Evolutionary conservation across 2,329 filamentous ascomycete species (phyloP), one percentile per base, ranked within the genome.

Genomic region (Trichoderma guizhouense): DNA sequence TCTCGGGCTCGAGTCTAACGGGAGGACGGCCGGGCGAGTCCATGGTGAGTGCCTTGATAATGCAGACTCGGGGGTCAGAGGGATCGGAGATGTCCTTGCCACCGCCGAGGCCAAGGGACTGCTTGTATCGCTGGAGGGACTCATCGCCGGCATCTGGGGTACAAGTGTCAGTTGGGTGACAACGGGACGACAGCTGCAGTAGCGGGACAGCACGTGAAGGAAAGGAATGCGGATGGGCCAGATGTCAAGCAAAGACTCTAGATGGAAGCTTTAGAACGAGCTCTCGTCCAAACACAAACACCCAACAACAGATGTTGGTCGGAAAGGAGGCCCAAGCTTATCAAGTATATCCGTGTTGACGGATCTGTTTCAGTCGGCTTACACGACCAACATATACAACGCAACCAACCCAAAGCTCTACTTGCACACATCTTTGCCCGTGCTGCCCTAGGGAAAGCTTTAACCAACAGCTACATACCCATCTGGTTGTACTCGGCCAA

Each of bases 91-190:
- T 88, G 77, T 91, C 88, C 63, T 87, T 89, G 79, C 92, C 92
- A 77, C 90, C 90, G 75, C 91, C 90, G 73, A 98, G 90, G 77
- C 96, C 96, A 73, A 99, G 92, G 14, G 95, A 98, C 79, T 95
- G 90, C 87, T 99, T 99, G 92, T 97, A 99, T 79, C 95, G 92
- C 84, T 97, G 93, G 78, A 99, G 91, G 74, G 95, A 96, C 83
- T 98, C 95, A 82, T 99, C 96, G 78, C 93, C 85, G 76, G 87
- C 86, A 79, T 91, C 87, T 91, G 57, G 57, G 30, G 7, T 47
- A 14, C 26, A 36, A 53, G 2, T 7, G 36, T 69, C 14, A 69
- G 67, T 30, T 34, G 12, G 18, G 15, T 51, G 55, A 12, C 15
- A 60, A 71, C n/a, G n/a, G n/a, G n/a, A 53, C 47, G 47, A 53